A percentile compares a stretch with the other conserved stretches of the same genome.
Conservation (phyloP, 257 asterid genomes). For the Knoxia roxburghii region DNA sequence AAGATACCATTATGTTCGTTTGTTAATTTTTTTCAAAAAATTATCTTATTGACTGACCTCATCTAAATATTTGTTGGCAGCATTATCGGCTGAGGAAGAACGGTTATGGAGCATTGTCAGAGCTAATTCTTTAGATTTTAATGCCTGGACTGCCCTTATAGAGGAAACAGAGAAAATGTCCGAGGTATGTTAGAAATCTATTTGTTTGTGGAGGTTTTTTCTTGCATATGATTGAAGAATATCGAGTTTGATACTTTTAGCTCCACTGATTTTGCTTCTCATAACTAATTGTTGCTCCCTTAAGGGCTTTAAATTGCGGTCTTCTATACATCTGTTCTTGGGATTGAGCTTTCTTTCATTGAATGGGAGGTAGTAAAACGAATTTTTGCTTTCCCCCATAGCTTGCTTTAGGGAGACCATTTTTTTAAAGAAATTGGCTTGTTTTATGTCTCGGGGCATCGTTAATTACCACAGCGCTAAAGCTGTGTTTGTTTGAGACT, state of each 20-base stretch:
- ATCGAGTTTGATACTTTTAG: not conserved
- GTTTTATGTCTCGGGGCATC: not conserved
- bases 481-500: not conserved
- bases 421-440: not conserved
- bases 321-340: not conserved
- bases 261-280: not conserved
- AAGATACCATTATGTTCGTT: not conserved
- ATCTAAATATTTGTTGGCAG: constrained; percentile 33
- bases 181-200: constrained; percentile 49
- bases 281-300: not conserved
- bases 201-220: constrained; percentile 8
- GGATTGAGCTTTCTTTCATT: not conserved
- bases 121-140: constrained; percentile 77
- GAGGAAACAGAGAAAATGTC: constrained; percentile 90
- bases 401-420: no score
- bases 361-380: not conserved
- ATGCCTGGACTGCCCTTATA: constrained; percentile 88
- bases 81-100: constrained; percentile 82
- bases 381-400: no score
- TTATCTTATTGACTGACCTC: not conserved
- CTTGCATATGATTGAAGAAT: not conserved
- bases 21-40: not conserved
- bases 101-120: constrained; percentile 90
- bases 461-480: not conserved
- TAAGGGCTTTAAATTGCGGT: not conserved